phyloP scores from a whole-genome alignment of 1,139 yeast species.

The Saccharomyces hybrid region DNA sequence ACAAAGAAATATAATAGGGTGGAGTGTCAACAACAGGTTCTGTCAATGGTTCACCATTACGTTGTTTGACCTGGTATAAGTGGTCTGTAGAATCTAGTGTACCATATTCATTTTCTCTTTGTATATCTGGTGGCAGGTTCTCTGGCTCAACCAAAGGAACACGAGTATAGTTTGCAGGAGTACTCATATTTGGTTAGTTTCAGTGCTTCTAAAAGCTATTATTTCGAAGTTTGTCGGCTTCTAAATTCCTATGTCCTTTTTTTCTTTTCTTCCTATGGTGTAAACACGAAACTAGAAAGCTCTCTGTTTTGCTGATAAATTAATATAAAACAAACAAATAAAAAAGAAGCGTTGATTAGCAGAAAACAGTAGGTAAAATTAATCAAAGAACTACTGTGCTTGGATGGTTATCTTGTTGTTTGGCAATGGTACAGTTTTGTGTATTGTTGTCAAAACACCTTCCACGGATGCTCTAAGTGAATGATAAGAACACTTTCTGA shows the following conservation, averaged over 20 bases:
- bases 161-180: constrained; percentile 12
- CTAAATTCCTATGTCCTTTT: not conserved
- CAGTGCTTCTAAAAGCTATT: not conserved
- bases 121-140: constrained; percentile 40
- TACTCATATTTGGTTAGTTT: not conserved
- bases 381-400: not conserved
- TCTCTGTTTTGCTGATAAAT: not conserved
- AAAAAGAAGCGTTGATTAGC: not conserved
- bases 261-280: not conserved
- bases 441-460: not conserved
- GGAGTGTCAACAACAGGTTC: constrained; percentile 74
- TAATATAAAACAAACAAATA: not conserved
- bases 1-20: constrained; percentile 66
- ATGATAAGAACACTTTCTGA: not conserved
- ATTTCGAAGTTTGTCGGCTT: not conserved
- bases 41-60: constrained; percentile 45
- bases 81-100: constrained; percentile 49
- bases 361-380: not conserved
- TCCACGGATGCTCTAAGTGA: not conserved
- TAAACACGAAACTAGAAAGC: not conserved
- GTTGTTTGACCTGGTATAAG: constrained; percentile 45
- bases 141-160: constrained; percentile 32
- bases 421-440: not conserved
- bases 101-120: constrained; percentile 61
- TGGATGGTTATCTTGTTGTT: not conserved